Evolutionary conservation across 768 basidiomycete genomes (phyloP), one percentile per base, ranked within the genome.

Genomic region (Phaeotremella fagi): DNA sequence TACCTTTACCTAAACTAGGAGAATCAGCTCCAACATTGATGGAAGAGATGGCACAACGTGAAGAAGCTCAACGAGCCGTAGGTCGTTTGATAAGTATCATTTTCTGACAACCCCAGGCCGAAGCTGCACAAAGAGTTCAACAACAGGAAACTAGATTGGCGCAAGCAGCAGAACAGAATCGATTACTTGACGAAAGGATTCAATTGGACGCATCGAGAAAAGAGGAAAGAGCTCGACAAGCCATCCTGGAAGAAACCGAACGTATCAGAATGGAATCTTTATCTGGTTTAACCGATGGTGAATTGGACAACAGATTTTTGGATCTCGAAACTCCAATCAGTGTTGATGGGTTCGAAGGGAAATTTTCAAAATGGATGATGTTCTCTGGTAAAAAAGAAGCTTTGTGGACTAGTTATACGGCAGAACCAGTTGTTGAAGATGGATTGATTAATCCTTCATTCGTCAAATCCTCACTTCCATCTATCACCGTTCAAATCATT

Each of bases 21-120:
- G 63, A 55, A 29, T 23, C n/a, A 9, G 57, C 55, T 11, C 68
- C 64, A 4, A 73, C 60, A 15, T 46, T 73, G 33, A 68, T 73
- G 70, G 72, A 71, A 31, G 62, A 70, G 53, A 70, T 60, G 47
- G 68, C 72, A 4, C 45, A 62, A 20, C 41, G 72, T 31, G 72
- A 70, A 25, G 68, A 68, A 33, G 64, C 61, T 11, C 52, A 71
- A 46, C 45, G 52, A 55, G 64, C 63, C 20, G 72, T 73, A 45
- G 60, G 54, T 59, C 2, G 25, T 16, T 1, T 3, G 15, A 27
- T 7, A 43, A 24, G 9, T 44, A 22, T n/a, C 27, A 41, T 0
- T 24, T 1, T 14, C n/a, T 4, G 16, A 45, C 15, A 26, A 47
- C 28, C 31, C 15, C 41, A 70, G 68, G 64, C 59, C 4, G 65